Evolutionary conservation across 2,329 filamentous ascomycete species (phyloP), one percentile per base, ranked within the genome.

Genomic region (Claviceps maximensis): DNA sequence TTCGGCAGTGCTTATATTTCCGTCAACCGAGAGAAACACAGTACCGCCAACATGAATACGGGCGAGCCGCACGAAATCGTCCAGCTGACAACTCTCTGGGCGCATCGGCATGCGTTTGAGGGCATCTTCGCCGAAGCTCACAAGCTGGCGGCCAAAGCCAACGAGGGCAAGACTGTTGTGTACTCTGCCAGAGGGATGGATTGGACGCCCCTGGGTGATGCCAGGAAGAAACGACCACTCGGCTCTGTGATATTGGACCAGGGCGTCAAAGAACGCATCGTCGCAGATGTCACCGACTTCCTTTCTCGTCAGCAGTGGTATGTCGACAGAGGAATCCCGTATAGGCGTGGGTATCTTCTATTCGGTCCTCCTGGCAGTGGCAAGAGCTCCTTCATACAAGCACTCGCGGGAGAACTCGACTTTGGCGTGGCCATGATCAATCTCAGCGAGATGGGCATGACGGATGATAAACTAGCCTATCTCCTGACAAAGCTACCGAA

Each of bases 301-400:
- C 73, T 95, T 51, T 72, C 74, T 1, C 84, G 86, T 40, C 81
- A 87, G 54, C 80, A 85, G 58, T 96, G 91, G 90, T 96, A 96
- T 63, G 80, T 89, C 49, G 89, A 95, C 62, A 83, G 91, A n/a
- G 91, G 90, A 2, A 95, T 96, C 58, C 91, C 91, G 0, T 96
- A 96, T 63, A 81, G 90, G 19, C 76, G 90, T 53, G 91, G 90
- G 0, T 96, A 96, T 63, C 76, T 96, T 8, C 77, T 96, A 0
- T 89, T 93, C 62, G 90, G 90, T 0, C 89, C 90, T 4, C 90
- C 90, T 0, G 90, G 90, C 0, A 95, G 86, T 44, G 94, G 89
- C 38, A 97, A 95, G 73, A 96, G 86, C 56, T 95, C 89, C 0
- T 97, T 98, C 61, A 96, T 98, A 57, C 89, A 96, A 68, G 90